Evolutionary conservation across 2,329 filamentous ascomycete genomes (phyloP).

Genomic region (Simplicillium aogashimaense): DNA sequence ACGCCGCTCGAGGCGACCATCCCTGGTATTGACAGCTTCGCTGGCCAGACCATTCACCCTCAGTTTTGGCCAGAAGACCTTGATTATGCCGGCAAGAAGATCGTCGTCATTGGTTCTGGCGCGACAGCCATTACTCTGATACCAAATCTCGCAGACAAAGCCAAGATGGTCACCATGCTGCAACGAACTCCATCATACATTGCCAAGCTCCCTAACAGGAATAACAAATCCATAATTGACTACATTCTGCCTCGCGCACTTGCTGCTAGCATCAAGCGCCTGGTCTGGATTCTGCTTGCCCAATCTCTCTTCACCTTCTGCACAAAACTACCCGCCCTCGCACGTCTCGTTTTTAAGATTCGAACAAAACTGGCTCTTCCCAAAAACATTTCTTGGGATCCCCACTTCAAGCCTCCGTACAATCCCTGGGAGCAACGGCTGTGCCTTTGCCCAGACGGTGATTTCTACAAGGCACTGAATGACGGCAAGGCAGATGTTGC

Average conservation of each 20-base stretch:
- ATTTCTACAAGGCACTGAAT: constrained; percentile 32
- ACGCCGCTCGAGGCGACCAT: constrained; percentile 44
- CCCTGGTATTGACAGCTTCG: constrained; percentile 26
- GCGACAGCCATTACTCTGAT: constrained; percentile 59
- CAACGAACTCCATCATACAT: constrained; percentile 58
- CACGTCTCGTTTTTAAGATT: constrained; percentile 30
- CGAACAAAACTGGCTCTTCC: constrained; percentile 37
- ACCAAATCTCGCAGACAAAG: constrained; percentile 48
- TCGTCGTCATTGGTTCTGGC: constrained; percentile 58
- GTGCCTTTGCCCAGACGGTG: constrained; percentile 42
- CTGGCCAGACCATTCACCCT: constrained; percentile 47
- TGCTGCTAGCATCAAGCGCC: constrained; percentile 31
- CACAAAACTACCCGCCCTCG: constrained; percentile 32
- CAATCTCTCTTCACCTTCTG: constrained; percentile 36
- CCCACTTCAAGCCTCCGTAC: constrained; percentile 45
- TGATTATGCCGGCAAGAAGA: constrained; percentile 52
- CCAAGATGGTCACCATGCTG: constrained; percentile 55
- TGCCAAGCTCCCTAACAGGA: constrained; percentile 37
- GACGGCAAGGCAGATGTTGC: constrained; percentile 27
- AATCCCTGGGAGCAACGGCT: constrained; percentile 60
- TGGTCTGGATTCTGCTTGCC: constrained; percentile 30
- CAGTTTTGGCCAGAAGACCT: constrained; percentile 65
- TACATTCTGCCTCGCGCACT: constrained; percentile 30
- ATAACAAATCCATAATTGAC: constrained; percentile 22
- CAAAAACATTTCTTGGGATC: constrained; percentile 32